Conservation (phyloP, 306 rosid species). For the Sechiopsis laciniata region DNA sequence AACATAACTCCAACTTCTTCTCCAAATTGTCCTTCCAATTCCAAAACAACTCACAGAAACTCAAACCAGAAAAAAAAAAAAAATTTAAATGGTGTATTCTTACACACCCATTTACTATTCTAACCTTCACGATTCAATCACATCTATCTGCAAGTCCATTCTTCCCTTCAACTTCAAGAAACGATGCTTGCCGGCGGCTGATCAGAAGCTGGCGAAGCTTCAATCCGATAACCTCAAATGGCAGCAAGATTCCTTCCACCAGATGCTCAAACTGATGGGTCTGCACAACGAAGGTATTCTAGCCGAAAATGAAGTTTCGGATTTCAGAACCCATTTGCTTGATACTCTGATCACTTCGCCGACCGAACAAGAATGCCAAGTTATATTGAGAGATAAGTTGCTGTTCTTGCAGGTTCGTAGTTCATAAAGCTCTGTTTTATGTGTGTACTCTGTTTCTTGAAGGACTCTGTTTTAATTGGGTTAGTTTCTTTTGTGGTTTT, state of each 20-base stretch:
- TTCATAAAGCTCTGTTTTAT: neutral
- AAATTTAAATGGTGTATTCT: conserved; percentile 29
- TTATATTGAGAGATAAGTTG: conserved; percentile 65
- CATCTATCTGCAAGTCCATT: conserved; percentile 65
- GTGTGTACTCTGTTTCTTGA: neutral
- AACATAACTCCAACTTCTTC: no score
- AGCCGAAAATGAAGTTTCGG: conserved; percentile 55
- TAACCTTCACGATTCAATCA: conserved; percentile 66
- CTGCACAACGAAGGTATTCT: conserved; percentile 86
- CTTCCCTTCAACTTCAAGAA: conserved; percentile 83
- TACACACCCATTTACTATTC: conserved; percentile 87
- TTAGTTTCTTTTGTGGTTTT: no score
- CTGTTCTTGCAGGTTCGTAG: conserved; percentile 69
- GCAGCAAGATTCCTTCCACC: conserved; percentile 98
- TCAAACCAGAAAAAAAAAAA: no score
- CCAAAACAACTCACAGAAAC: no score
- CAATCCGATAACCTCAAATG: conserved; percentile 85
- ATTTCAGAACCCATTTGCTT: conserved; percentile 66
- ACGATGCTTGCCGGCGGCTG: conserved; percentile 46
- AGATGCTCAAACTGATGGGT: conserved; percentile 75
- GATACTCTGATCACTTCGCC: conserved; percentile 73
- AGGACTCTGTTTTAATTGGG: neutral
- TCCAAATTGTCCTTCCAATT: no score
- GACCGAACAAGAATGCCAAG: conserved; percentile 50
- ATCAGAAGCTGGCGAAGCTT: conserved; percentile 46